phyloP scores from a whole-genome alignment of 2,329 filamentous ascomycete genomes.

The Salinomyces thailandicus region DNA sequence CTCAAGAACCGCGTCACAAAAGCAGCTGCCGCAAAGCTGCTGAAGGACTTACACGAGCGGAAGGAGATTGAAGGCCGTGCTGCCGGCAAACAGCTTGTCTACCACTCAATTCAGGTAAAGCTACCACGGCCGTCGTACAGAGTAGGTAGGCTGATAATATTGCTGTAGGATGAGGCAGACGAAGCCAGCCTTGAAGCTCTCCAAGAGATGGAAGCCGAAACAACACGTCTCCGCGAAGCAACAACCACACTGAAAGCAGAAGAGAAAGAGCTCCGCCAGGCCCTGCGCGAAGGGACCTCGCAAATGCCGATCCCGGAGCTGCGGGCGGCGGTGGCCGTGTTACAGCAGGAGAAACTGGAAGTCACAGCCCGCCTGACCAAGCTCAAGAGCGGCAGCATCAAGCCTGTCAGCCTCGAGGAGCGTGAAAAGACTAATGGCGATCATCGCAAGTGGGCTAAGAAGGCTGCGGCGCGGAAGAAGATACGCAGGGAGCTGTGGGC shows the following conservation, averaged over 20 bases:
- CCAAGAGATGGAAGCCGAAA: conserved; percentile 39
- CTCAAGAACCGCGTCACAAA: conserved; percentile 27
- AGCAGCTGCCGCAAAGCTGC: conserved; percentile 47
- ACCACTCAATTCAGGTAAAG: conserved; percentile 44
- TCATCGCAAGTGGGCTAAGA: conserved; percentile 34
- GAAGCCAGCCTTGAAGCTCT: conserved; percentile 40
- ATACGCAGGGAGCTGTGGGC: conserved; percentile 44
- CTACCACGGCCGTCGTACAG: too few species aligned
- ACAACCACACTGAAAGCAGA: conserved; percentile 35
- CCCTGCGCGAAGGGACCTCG: conserved; percentile 37
- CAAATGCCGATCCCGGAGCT: conserved; percentile 44
- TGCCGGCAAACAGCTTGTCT: conserved; percentile 52
- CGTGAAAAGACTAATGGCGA: conserved; percentile 36
- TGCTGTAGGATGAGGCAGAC: conserved; percentile 41
- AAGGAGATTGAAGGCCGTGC: conserved; percentile 48
- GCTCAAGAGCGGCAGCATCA: conserved; percentile 32
- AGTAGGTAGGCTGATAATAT: too few species aligned
- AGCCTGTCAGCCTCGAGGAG: conserved; percentile 41
- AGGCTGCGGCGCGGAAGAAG: conserved; percentile 33
- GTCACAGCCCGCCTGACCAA: conserved; percentile 32
- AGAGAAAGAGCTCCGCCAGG: conserved; percentile 40
- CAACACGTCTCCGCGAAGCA: conserved; percentile 35
- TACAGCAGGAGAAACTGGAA: conserved; percentile 37
- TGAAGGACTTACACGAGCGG: conserved; percentile 53
- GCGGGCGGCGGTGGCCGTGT: conserved; percentile 29